Percentiles rank a stretch among this genome's conserved stretches.
Evolutionary conservation across 805 yeast species (phyloP).

Genomic region (Pichia sporocuriosa): DNA sequence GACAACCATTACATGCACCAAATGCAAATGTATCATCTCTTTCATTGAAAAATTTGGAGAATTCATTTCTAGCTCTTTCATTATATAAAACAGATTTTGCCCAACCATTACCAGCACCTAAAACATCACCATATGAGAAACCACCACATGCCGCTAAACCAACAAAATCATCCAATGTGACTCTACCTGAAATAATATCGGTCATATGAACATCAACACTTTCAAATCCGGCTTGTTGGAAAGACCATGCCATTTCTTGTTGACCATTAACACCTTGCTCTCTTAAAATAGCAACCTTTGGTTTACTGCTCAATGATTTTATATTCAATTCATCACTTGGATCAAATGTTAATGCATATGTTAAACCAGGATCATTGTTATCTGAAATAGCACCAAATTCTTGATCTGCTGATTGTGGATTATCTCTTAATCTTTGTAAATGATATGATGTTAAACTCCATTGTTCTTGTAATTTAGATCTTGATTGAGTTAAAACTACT

Average conservation of each 20-base stretch:
- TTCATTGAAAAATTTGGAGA: constrained; percentile 71
- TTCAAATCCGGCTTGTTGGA: constrained; percentile 90
- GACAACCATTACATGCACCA: constrained; percentile 99
- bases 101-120: constrained; percentile 99
- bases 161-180: constrained; percentile 68
- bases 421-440: constrained; percentile 88
- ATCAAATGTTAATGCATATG: constrained; percentile 68
- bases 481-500: constrained; percentile 43
- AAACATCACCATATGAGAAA: constrained; percentile 95
- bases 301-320: constrained; percentile 39
- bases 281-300: constrained; percentile 91
- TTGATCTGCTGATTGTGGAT: constrained; percentile 84
- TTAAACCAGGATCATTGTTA: constrained; percentile 84
- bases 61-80: constrained; percentile 67
- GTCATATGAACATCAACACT: constrained; percentile 96
- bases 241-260: constrained; percentile 97
- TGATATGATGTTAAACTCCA: constrained; percentile 89
- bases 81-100: constrained; percentile 92
- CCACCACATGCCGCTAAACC: constrained; percentile 99
- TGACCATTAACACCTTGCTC: constrained; percentile 99
- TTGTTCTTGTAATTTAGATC: constrained; percentile 67
- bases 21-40: constrained; percentile 91
- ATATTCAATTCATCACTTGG: constrained; percentile 44
- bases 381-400: constrained; percentile 72
- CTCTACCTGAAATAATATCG: constrained; percentile 71